A percentile compares a stretch with the other conserved stretches of the same genome.
These are phyloP conservation scores for Chaetomiaceae sp. DNA, from an alignment of 2,329 filamentous ascomycete species.

Conservation along the genomic window DNA sequence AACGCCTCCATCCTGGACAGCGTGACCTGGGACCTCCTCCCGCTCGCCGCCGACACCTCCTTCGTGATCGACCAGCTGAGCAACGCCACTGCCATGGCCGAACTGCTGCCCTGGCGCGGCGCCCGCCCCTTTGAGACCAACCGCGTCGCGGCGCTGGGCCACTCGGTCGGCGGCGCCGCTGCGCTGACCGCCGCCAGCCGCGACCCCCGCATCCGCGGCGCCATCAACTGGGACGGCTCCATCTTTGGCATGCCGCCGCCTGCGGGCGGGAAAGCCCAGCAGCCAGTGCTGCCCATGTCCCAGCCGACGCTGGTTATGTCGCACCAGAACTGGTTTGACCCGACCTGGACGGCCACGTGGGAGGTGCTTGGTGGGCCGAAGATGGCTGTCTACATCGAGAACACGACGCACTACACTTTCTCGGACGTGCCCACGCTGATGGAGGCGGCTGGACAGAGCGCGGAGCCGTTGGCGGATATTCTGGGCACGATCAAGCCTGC, in stretches of 20 bases:
- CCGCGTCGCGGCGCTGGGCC: conserved; percentile 7
- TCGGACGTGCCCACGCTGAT: conserved; percentile 6
- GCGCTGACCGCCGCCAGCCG: conserved; percentile 4
- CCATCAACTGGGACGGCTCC: conserved; percentile 7
- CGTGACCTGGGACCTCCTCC: not conserved
- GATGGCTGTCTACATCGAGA: not conserved
- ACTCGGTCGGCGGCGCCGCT: conserved; percentile 4
- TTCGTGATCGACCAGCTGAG: conserved; percentile 5
- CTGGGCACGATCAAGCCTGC: conserved; percentile 1
- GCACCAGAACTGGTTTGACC: not conserved
- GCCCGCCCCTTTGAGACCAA: not conserved
- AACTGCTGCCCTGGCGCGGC: conserved; percentile 2
- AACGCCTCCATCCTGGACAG: conserved; percentile 1
- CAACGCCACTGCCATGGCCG: conserved; percentile 8
- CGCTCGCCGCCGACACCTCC: conserved; percentile 5
- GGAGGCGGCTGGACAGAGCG: not conserved
- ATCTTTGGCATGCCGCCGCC: conserved; percentile 2
- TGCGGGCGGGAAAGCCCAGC: not conserved
- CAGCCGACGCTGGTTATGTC: conserved; percentile 1
- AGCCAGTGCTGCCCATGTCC: not conserved
- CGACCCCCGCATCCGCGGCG: conserved; percentile 5
- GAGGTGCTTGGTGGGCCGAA: conserved; percentile 5
- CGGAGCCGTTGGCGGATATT: conserved; percentile 1
- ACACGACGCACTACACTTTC: conserved; percentile 7
- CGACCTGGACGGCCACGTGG: conserved; percentile 5